Conservation (phyloP, 768 basidiomycete genomes). For the Mycena latifolia region DNA sequence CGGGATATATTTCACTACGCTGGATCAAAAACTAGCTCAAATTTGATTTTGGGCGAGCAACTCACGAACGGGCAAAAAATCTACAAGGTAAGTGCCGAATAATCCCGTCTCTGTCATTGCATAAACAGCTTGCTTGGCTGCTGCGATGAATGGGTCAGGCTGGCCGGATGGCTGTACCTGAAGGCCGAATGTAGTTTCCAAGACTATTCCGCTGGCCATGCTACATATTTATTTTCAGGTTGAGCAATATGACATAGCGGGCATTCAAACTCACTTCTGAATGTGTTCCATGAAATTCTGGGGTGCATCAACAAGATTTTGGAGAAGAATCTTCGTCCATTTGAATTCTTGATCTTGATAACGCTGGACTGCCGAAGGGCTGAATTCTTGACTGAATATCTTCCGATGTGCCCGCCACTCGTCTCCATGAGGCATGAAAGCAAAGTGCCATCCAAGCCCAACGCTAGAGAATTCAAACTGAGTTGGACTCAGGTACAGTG, state of each 20-base stretch:
- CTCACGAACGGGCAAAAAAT: conserved; percentile 36
- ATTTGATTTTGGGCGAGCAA: neutral
- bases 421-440: conserved; percentile 37
- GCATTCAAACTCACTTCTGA: conserved; percentile 29
- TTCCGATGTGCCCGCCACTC: conserved; percentile 36
- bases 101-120: conserved; percentile 32
- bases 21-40: neutral
- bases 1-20: conserved; percentile 28
- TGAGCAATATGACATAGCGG: neutral
- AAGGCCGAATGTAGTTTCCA: conserved; percentile 37
- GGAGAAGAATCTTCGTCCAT: conserved; percentile 35
- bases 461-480: conserved; percentile 24
- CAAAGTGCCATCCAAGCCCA: conserved; percentile 39
- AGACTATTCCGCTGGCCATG: conserved; percentile 31
- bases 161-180: conserved; percentile 37
- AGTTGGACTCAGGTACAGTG: neutral
- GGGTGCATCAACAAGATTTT: conserved; percentile 29
- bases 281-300: conserved; percentile 33
- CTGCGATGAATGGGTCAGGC: conserved; percentile 37
- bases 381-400: conserved; percentile 33
- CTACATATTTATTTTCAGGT: conserved; percentile 10
- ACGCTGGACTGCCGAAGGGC: conserved; percentile 15
- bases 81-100: conserved; percentile 38
- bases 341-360: conserved; percentile 28
- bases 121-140: conserved; percentile 35